Percentiles rank a stretch among this genome's conserved stretches.
phyloP scores from a whole-genome alignment of 345 rosid genomes.

The Hypericum perforatum region DNA sequence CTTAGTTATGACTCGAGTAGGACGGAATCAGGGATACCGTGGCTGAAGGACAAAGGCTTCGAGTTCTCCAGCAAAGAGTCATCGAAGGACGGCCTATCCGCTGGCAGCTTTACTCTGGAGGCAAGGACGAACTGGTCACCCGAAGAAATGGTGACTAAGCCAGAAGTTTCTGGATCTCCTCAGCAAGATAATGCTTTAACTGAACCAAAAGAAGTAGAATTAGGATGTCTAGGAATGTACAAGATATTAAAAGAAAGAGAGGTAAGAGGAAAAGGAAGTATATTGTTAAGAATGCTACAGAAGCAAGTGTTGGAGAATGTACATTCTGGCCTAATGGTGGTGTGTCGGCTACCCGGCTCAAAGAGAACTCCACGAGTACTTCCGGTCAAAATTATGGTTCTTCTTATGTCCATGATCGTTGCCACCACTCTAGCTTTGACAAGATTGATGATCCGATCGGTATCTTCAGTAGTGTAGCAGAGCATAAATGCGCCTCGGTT shows the following conservation, averaged over 20 bases:
- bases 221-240: constrained; percentile 32
- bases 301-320: constrained; percentile 63
- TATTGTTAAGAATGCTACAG: constrained; percentile 42
- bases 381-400: constrained; percentile 25
- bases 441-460: constrained; percentile 29
- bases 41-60: constrained; percentile 40
- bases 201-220: constrained; percentile 25
- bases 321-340: constrained; percentile 32
- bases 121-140: constrained; percentile 45
- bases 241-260: constrained; percentile 47
- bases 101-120: constrained; percentile 73
- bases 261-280: constrained; percentile 81
- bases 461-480: constrained; percentile 36
- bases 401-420: constrained; percentile 20
- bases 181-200: constrained; percentile 26
- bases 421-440: constrained; percentile 18
- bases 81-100: constrained; percentile 59
- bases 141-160: constrained; percentile 32
- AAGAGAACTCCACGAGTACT: constrained; percentile 34
- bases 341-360: constrained; percentile 29
- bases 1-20: constrained; percentile 46
- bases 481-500: constrained; percentile 46
- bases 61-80: constrained; percentile 51
- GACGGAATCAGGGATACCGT: constrained; percentile 51
- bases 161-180: constrained; percentile 18